Percentiles rank a stretch among this genome's conserved stretches.
Conservation (phyloP, 805 yeast genomes). For the Saturnispora zaruensis region DNA sequence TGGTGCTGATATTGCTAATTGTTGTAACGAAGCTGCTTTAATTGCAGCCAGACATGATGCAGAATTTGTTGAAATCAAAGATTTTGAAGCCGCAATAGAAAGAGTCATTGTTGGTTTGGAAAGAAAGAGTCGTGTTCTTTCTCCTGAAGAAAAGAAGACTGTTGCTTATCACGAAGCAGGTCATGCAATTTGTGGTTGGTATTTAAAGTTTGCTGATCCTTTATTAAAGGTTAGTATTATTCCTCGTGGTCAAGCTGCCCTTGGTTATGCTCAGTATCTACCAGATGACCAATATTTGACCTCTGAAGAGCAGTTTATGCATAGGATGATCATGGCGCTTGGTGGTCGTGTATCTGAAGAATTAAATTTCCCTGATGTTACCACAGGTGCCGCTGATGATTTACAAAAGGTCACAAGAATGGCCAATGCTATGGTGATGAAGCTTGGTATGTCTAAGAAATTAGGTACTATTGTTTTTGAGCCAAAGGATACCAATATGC, state of each 20-base stretch:
- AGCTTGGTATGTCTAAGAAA: conserved; percentile 82
- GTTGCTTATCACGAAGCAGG: conserved; percentile 99
- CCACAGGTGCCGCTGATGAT: conserved; percentile 95
- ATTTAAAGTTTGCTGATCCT: conserved; percentile 83
- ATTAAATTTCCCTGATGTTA: conserved; percentile 80
- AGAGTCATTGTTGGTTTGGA: conserved; percentile 96
- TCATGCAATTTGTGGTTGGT: conserved; percentile 99
- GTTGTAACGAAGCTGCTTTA: conserved; percentile 94
- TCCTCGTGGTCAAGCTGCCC: conserved; percentile 94
- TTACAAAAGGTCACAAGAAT: conserved; percentile 91
- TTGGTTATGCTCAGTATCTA: conserved; percentile 95
- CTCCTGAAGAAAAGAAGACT: conserved; percentile 77
- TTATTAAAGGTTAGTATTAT: conserved; percentile 90
- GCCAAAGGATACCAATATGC: conserved; percentile 48
- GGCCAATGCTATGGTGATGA: conserved; percentile 89
- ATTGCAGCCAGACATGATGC: conserved; percentile 87
- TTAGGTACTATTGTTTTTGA: conserved; percentile 82
- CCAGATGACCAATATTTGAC: conserved; percentile 87
- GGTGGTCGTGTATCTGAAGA: conserved; percentile 98
- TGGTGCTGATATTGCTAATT: conserved; percentile 97
- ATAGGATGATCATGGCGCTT: conserved; percentile 92
- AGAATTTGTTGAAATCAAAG: conserved; percentile 57
- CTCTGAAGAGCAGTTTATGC: conserved; percentile 61
- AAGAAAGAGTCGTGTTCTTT: conserved; percentile 74
- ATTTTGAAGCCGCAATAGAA: conserved; percentile 95